phyloP scores from a whole-genome alignment of 192 early-diverging fungal genomes.

The Coemansia sp. region DNA sequence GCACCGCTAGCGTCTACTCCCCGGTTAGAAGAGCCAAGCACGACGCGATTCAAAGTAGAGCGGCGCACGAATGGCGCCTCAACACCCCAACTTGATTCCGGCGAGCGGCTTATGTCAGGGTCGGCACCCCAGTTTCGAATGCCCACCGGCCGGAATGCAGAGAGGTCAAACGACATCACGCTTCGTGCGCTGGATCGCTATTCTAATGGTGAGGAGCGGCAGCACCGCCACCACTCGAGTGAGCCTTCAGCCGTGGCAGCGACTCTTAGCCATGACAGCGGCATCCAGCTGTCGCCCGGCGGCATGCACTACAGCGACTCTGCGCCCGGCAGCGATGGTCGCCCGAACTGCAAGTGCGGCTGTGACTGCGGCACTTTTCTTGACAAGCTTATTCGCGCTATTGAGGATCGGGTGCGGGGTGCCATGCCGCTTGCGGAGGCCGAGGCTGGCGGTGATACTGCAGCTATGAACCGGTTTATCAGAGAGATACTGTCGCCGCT shows the following conservation, averaged over 20 bases:
- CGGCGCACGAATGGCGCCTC: background rate
- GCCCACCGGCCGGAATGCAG: background rate
- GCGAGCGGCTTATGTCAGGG: background rate
- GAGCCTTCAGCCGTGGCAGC: background rate
- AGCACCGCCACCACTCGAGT: background rate
- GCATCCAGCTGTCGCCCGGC: background rate
- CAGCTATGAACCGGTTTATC: constrained; percentile 23
- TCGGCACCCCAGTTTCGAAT: background rate
- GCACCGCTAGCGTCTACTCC: background rate
- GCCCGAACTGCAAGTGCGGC: constrained; percentile 45
- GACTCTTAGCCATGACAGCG: background rate
- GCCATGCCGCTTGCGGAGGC: background rate
- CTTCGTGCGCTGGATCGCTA: background rate
- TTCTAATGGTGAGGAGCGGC: background rate
- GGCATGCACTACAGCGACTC: constrained; percentile 1
- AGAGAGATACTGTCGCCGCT: constrained; percentile 29
- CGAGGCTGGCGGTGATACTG: constrained; percentile 5
- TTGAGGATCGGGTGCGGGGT: constrained; percentile 41
- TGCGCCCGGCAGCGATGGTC: background rate
- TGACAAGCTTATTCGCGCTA: constrained; percentile 35
- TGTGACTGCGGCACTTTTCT: constrained; percentile 47
- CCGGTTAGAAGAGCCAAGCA: background rate
- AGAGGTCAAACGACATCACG: background rate
- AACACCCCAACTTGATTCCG: background rate
- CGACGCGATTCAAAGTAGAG: background rate